Percentiles rank a stretch among this genome's conserved stretches.
phyloP scores from a whole-genome alignment of 768 basidiomycete species.

The Lentinus tigrinus region DNA sequence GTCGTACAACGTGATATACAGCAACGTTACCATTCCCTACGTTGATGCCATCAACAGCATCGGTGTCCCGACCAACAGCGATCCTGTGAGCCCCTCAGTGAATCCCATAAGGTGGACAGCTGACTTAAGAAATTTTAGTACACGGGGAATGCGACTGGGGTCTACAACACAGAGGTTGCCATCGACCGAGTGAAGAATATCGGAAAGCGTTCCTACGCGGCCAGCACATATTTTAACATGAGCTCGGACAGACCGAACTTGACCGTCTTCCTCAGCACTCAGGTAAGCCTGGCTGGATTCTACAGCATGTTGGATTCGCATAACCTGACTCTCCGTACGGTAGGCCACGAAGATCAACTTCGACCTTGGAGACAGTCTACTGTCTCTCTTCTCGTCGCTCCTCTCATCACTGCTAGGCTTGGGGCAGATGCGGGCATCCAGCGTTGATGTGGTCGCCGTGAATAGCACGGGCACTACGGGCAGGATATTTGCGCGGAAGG shows the following conservation, averaged over 20 bases:
- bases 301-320: too few relatives aligned
- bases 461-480: background rate
- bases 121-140: background rate
- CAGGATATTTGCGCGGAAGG: background rate
- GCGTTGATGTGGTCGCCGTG: background rate
- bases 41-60: conserved; percentile 34
- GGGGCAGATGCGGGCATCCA: background rate
- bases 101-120: background rate
- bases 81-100: conserved; percentile 32
- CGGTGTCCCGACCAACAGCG: conserved; percentile 37
- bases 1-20: conserved; percentile 1
- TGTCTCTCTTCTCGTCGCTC: background rate
- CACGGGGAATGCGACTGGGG: background rate
- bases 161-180: background rate
- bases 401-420: background rate
- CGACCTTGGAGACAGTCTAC: background rate
- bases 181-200: background rate
- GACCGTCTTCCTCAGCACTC: background rate
- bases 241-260: conserved; percentile 1
- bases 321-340: background rate
- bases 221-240: conserved; percentile 2
- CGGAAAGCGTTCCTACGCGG: conserved; percentile 1
- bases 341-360: background rate
- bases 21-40: background rate
- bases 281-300: background rate